These are phyloP conservation scores for Phytophthora pluvialis DNA, from an alignment of 352 stramenopile genomes.

Conservation along the genomic window DNA sequence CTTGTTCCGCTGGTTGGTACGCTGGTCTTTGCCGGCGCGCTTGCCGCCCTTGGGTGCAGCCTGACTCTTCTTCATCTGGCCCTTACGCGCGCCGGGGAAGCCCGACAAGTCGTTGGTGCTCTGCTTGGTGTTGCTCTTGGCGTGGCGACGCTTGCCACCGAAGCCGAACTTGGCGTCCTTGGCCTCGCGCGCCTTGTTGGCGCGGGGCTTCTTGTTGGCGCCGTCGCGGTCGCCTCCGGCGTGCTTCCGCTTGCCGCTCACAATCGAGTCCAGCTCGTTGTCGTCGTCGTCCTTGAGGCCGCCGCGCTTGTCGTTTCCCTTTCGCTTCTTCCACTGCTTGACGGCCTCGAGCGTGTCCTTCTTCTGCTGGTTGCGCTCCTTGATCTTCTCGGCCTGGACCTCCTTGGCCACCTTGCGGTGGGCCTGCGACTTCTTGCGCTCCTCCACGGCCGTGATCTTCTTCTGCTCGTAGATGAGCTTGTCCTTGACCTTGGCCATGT, in stretches of 20 bases:
- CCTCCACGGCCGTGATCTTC: constrained; percentile 98
- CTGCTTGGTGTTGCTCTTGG: constrained; percentile 83
- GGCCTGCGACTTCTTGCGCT: constrained; percentile 97
- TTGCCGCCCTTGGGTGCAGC: constrained; percentile 53
- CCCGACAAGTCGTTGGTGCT: constrained; percentile 83
- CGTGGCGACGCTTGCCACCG: constrained; percentile 75
- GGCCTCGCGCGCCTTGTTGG: constrained; percentile 72
- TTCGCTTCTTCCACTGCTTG: constrained; percentile 91
- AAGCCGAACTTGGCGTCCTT: constrained; percentile 89
- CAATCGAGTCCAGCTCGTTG: constrained; percentile 67
- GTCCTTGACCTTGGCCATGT: constrained; percentile 98
- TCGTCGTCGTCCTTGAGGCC: constrained; percentile 69
- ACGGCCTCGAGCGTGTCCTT: constrained; percentile 89
- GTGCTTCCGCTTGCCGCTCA: constrained; percentile 64
- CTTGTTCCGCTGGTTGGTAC: constrained; percentile 58
- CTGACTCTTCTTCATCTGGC: constrained; percentile 55
- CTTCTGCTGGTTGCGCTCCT: constrained; percentile 85
- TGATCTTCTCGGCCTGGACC: constrained; percentile 87
- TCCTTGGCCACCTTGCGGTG: constrained; percentile 97
- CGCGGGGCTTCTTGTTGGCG: constrained; percentile 66
- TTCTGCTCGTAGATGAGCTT: constrained; percentile 99
- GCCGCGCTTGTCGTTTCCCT: constrained; percentile 71
- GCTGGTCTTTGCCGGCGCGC: constrained; percentile 65
- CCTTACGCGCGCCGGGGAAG: constrained; percentile 61
- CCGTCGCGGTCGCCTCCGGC: constrained; percentile 56